Base-by-base conservation (phyloP, 2,329 filamentous ascomycete genomes). In the Cladosporium sp. region DNA sequence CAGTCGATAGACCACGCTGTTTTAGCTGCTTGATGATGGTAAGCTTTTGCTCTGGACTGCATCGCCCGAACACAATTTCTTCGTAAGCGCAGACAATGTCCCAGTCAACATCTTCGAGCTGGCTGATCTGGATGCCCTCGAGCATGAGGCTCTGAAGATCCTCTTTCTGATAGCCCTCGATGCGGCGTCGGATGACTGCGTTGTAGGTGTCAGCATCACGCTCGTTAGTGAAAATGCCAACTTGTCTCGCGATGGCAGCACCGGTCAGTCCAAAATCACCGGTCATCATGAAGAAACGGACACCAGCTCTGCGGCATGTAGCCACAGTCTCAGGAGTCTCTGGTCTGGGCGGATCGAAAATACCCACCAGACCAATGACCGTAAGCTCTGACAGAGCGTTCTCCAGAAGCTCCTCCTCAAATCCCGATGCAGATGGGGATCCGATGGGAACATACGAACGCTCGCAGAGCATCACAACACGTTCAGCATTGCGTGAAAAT, bases 241-340 rank as follows among this genome's bases (percentile, higher is more conserved):
- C 76, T 51, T 78, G 74, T 49, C 70, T 72, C 14, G 77, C 77
- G 58, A 80, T 80, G 30, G 77, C 75, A 25, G 68, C 72, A 4
- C 77, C 77, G 11, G 77, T 79, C 55, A 74, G 75, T 28, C 74
- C 72, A 59, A 78, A 76, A 42, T 80, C 77, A 45, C 77, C 77
- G 40, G 77, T 80, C 28, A 79, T 70, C 77, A 80, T 80, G 62
- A 79, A 76, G 1, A 80, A 76, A 0, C 73, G 76, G 42, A 80
- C 78, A 19, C 77, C 77, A 38, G 77, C 76, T 39, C 72, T 67
- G 59, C 77, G 75, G 40, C 76, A 79, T 55, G 75, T 71, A 30
- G 70, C 70, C 43, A 80, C 77, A n/a, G 77, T 75, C 37, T 70
- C 63, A 17, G 67, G 67, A 19, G 69, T 68, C 54, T 72, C 70